These are phyloP conservation scores for Nicotiana noctiflora DNA, from an alignment of 257 asterid genomes.

Conservation along the genomic window DNA sequence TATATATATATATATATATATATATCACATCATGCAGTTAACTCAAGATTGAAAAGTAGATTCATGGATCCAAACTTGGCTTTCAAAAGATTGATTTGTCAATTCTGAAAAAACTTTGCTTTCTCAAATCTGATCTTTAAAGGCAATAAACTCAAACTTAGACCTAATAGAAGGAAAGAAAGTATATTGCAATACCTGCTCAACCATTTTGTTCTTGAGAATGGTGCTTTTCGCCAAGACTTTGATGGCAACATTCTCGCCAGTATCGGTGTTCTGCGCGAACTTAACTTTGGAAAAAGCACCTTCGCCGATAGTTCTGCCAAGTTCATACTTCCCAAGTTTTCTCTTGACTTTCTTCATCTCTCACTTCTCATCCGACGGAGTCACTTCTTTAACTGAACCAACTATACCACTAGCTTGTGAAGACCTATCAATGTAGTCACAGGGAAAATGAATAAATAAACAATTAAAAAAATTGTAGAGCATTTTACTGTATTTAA, in stretches of 20 bases:
- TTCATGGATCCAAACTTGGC: not conserved
- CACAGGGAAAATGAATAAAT: not conserved
- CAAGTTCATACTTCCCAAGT: conserved; percentile 81
- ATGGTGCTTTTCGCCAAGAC: conserved; percentile 73
- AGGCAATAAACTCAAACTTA: not conserved
- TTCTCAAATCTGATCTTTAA: not conserved
- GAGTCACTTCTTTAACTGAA: not conserved
- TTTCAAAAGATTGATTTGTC: not conserved
- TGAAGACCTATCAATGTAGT: not conserved
- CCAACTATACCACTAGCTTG: not conserved
- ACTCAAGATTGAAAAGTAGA: not conserved
- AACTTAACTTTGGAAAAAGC: conserved; percentile 88
- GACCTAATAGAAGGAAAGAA: not conserved
- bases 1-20: not conserved
- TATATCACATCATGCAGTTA: not conserved
- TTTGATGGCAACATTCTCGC: conserved; percentile 75
- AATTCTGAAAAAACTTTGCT: not conserved
- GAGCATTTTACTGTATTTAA: not conserved
- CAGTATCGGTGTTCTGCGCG: conserved; percentile 60
- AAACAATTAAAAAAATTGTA: not conserved
- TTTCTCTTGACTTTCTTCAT: conserved; percentile 53
- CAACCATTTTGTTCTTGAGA: conserved; percentile 82
- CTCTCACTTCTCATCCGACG: conserved; percentile 27
- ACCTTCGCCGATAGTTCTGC: conserved; percentile 85
- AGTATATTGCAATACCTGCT: conserved; percentile 42